Conservation (phyloP, 2,329 filamentous ascomycete species). For the Monosporascus sp. region DNA sequence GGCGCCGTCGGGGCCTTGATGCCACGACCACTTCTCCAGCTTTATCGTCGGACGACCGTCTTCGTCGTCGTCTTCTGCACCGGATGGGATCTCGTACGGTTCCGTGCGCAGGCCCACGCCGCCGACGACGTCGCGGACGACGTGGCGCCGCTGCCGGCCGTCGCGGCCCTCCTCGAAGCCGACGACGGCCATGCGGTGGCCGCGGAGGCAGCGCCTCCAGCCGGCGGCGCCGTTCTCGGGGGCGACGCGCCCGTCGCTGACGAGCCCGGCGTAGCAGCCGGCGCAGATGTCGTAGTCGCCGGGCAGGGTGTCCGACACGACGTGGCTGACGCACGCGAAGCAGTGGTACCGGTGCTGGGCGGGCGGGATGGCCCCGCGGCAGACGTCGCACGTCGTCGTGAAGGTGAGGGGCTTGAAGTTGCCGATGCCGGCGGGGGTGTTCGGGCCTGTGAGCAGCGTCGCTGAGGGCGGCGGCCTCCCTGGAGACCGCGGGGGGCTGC, state of each 20-base stretch:
- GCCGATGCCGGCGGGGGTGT: conserved; percentile 38
- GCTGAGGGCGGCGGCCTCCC: conserved; percentile 33
- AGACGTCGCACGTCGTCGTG: conserved; percentile 73
- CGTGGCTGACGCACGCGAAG: conserved; percentile 59
- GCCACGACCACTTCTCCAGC: conserved; percentile 51
- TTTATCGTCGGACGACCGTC: conserved; percentile 13
- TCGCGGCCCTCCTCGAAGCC: conserved; percentile 66
- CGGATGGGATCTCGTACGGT: conserved; percentile 28
- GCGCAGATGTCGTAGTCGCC: conserved; percentile 89
- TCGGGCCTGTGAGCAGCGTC: conserved; percentile 42
- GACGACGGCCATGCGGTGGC: conserved; percentile 80
- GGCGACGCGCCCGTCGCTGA: conserved; percentile 60
- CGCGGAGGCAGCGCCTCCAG: conserved; percentile 76
- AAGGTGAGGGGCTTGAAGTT: conserved; percentile 67
- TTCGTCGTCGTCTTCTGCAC: neutral
- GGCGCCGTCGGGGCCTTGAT: conserved; percentile 25
- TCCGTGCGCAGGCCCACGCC: conserved; percentile 65
- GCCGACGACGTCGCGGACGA: conserved; percentile 72
- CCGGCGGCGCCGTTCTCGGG: conserved; percentile 72
- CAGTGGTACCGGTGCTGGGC: conserved; percentile 74
- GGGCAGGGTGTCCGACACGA: conserved; percentile 37
- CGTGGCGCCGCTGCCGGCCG: conserved; percentile 58
- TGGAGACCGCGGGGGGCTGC: conserved; percentile 22
- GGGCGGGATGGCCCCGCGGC: conserved; percentile 66
- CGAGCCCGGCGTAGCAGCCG: conserved; percentile 68